Evolutionary conservation across 371 early-diverging fungal genomes (phyloP).

Genomic region (Aphelidium insulamus): DNA sequence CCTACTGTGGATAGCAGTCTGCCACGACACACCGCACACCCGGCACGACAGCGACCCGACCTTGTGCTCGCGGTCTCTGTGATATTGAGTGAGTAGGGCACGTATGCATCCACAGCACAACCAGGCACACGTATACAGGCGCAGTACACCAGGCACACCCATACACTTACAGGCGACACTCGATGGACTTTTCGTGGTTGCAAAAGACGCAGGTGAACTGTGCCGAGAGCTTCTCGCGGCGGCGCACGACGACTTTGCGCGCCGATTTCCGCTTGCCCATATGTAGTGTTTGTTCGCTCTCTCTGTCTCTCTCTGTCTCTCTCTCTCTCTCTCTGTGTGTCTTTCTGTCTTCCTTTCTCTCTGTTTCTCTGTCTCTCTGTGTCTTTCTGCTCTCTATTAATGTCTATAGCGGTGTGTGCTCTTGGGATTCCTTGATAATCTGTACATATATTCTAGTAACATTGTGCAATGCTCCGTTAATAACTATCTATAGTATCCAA

Average conservation of each 20-base stretch:
- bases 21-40: slow-evolving; percentile 44
- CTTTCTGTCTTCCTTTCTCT: too few species aligned
- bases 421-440: too few species aligned
- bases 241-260: slow-evolving; percentile 42
- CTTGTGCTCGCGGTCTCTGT: slow-evolving; percentile 22
- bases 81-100: slow-evolving; percentile 1
- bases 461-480: too few species aligned
- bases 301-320: too few species aligned
- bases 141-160: not conserved
- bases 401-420: too few species aligned
- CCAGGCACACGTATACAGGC: not conserved
- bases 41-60: slow-evolving; percentile 45
- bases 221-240: slow-evolving; percentile 46
- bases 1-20: slow-evolving; percentile 38
- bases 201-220: slow-evolving; percentile 75
- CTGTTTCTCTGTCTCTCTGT: too few species aligned
- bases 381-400: too few species aligned
- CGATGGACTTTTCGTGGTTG: slow-evolving; percentile 63
- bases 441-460: too few species aligned
- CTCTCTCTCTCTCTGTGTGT: too few species aligned
- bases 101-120: not conserved
- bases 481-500: too few species aligned
- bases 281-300: too few species aligned
- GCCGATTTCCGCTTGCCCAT: slow-evolving; percentile 79
- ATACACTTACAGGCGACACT: slow-evolving; percentile 38